These are phyloP conservation scores for Oropetium thomaeum DNA, from an alignment of 176 grass and related monocot species.

Conservation along the genomic window DNA sequence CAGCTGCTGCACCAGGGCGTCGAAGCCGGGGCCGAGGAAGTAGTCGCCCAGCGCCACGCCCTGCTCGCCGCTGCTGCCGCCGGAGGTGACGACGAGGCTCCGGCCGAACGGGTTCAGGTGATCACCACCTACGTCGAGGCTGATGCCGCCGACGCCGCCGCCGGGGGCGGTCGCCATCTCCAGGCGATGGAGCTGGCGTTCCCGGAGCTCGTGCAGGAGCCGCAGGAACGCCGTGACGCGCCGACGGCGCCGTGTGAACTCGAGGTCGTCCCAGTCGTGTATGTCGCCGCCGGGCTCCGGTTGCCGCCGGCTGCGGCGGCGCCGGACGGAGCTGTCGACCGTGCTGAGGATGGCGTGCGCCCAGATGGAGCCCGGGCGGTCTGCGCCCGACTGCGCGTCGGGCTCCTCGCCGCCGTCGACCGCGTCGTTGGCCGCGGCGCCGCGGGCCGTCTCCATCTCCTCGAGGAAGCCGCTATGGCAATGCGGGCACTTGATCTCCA, in stretches of 20 bases:
- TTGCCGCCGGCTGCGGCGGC: constrained; percentile 26
- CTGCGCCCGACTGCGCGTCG: constrained; percentile 13
- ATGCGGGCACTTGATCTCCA: constrained; percentile 75
- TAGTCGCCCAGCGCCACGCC: constrained; percentile 57
- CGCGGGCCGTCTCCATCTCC: constrained; percentile 66
- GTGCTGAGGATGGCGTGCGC: constrained; percentile 57
- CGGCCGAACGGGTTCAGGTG: constrained; percentile 27
- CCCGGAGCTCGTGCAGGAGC: constrained; percentile 50
- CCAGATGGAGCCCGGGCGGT: constrained; percentile 50
- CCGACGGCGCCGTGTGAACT: constrained; percentile 34
- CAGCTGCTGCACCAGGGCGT: constrained; percentile 65
- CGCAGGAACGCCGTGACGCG: constrained; percentile 48
- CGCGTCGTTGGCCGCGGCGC: neutral
- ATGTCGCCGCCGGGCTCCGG: constrained; percentile 11
- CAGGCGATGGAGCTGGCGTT: constrained; percentile 44
- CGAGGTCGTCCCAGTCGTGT: constrained; percentile 21
- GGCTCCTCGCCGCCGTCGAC: neutral
- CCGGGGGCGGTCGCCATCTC: constrained; percentile 20
- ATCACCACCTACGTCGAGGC: constrained; percentile 28
- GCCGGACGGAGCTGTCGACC: constrained; percentile 44
- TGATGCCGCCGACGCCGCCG: neutral
- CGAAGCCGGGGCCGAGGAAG: constrained; percentile 62
- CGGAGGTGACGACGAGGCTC: constrained; percentile 13
- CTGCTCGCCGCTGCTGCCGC: constrained; percentile 32
- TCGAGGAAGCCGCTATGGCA: constrained; percentile 86